phyloP scores from a whole-genome alignment of 2,329 filamentous ascomycete genomes.

The Nothomitra cinnamomea region DNA sequence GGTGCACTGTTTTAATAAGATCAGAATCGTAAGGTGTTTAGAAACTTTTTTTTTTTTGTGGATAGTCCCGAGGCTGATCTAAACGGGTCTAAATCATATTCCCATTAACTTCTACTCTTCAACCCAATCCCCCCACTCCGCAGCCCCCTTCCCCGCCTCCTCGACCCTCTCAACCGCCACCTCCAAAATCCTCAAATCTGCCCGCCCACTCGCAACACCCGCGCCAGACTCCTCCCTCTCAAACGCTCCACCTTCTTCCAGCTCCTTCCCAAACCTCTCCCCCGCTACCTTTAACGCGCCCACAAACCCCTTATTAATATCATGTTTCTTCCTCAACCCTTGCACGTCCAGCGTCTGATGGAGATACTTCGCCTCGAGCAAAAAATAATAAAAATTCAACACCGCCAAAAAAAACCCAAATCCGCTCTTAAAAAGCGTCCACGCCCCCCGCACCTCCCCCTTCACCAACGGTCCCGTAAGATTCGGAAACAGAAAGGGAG shows the following conservation, averaged over 20 bases:
- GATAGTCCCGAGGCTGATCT: too few species aligned
- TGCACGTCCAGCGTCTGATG: neutral
- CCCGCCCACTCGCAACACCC: too few species aligned
- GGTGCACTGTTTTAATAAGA: too few species aligned
- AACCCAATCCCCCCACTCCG: too few species aligned
- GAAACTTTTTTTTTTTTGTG: too few species aligned
- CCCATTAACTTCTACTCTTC: too few species aligned
- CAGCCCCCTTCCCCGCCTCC: too few species aligned
- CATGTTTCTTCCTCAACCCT: neutral
- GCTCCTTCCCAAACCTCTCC: neutral
- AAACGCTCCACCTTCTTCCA: neutral
- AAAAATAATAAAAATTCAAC: constrained; percentile 1
- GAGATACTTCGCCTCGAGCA: neutral
- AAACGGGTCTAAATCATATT: too few species aligned
- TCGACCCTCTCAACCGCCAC: neutral
- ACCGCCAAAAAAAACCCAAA: neutral
- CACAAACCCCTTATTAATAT: neutral
- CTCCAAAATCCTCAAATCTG: neutral
- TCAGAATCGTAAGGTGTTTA: too few species aligned
- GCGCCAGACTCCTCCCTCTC: neutral
- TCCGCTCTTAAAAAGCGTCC: neutral
- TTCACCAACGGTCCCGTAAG: neutral
- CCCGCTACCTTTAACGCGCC: neutral
- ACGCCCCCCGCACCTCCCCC: neutral
- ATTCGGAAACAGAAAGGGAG: constrained; percentile 5